Percentiles rank a stretch among this genome's conserved stretches.
These are phyloP conservation scores for Corynespora cassiicola DNA, from an alignment of 2,329 filamentous ascomycete species.

Conservation along the genomic window DNA sequence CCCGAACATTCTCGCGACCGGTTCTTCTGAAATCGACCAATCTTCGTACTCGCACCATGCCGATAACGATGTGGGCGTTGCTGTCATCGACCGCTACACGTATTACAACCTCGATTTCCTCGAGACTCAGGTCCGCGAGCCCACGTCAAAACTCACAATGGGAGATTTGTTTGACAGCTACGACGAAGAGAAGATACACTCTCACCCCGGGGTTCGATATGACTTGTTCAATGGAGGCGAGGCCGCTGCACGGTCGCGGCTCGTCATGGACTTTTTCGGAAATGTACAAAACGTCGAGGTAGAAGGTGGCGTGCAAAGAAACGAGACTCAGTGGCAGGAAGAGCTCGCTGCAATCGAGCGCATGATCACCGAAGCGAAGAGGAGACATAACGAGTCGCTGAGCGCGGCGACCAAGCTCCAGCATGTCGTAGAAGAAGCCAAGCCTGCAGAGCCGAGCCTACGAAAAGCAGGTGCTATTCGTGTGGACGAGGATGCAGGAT, in stretches of 20 bases:
- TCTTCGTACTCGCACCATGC: slow-evolving; percentile 98
- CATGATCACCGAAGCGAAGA: slow-evolving; percentile 63
- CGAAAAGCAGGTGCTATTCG: slow-evolving; percentile 41
- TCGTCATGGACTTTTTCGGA: slow-evolving; percentile 96
- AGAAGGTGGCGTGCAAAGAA: slow-evolving; percentile 60
- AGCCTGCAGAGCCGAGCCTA: slow-evolving; percentile 16
- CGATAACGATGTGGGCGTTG: slow-evolving; percentile 96
- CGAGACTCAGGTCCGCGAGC: slow-evolving; percentile 85
- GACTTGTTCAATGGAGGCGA: slow-evolving; percentile 92
- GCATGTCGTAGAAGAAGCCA: slow-evolving; percentile 31
- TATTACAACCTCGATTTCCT: slow-evolving; percentile 99
- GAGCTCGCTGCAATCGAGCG: slow-evolving; percentile 77
- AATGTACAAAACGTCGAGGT: slow-evolving; percentile 98
- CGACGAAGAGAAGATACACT: slow-evolving; percentile 93
- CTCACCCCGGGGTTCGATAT: slow-evolving; percentile 88
- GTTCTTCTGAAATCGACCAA: slow-evolving; percentile 94
- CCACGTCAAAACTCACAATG: slow-evolving; percentile 85
- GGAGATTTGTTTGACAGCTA: slow-evolving; percentile 97
- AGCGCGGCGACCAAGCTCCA: slow-evolving; percentile 22
- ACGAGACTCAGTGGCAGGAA: slow-evolving; percentile 61
- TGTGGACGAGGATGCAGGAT: slow-evolving; percentile 44
- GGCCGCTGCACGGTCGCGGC: slow-evolving; percentile 74
- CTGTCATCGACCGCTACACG: slow-evolving; percentile 97
- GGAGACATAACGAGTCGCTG: slow-evolving; percentile 42
- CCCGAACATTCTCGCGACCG: slow-evolving; percentile 96